Evolutionary conservation across 306 rosid species (phyloP).

Genomic region (Crotalaria pallida): DNA sequence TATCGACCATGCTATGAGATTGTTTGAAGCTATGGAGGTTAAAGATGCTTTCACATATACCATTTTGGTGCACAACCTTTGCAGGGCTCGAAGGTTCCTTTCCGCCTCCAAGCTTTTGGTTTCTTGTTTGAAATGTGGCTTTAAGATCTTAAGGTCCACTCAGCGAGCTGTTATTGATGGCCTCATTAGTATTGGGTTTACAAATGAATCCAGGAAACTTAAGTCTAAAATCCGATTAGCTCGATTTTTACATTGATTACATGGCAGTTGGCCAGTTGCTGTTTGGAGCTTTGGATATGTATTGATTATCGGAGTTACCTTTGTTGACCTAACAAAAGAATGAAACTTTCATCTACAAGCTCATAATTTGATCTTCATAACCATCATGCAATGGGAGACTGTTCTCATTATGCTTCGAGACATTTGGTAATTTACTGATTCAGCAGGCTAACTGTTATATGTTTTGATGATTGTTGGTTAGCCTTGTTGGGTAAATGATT

Average conservation of each 20-base stretch:
- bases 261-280: neutral
- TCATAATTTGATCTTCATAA: neutral
- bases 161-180: conserved; percentile 63
- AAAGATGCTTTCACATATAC: conserved; percentile 62
- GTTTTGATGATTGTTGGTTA: neutral
- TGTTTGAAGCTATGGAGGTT: conserved; percentile 64
- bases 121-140: conserved; percentile 51
- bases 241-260: conserved; percentile 29
- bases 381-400: neutral
- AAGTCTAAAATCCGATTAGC: conserved; percentile 36
- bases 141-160: conserved; percentile 41
- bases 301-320: neutral
- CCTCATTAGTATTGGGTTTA: conserved; percentile 43
- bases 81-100: conserved; percentile 51
- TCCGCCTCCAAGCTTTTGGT: conserved; percentile 61
- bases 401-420: neutral
- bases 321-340: neutral
- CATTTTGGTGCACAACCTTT: conserved; percentile 73
- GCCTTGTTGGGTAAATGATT: neutral
- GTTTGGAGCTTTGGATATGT: neutral
- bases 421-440: conserved; percentile 1
- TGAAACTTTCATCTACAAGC: neutral
- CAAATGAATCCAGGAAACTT: conserved; percentile 58
- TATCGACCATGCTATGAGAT: conserved; percentile 53
- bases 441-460: neutral